Evolutionary conservation across 2,329 filamentous ascomycete genomes (phyloP).

Genomic region (Orbilia ellipsospora): DNA sequence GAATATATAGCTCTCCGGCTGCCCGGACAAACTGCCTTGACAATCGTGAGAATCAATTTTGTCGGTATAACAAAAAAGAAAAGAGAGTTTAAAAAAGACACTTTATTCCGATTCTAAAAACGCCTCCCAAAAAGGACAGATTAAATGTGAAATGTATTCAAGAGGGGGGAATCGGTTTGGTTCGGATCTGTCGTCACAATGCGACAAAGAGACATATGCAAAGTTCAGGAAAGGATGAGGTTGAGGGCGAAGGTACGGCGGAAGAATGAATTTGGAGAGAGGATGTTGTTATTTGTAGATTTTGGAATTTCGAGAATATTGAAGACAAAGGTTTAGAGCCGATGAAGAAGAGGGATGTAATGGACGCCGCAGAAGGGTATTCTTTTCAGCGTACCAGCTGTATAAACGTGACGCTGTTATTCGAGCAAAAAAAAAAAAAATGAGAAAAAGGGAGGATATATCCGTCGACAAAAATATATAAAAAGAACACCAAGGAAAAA

Average conservation of each 20-base stretch:
- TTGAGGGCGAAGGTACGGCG: too few relatives aligned
- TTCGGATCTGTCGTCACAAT: conserved; percentile 38
- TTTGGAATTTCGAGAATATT: neutral
- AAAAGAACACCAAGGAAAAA: conserved; percentile 15
- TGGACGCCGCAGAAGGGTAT: conserved; percentile 50
- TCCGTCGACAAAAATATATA: conserved; percentile 2
- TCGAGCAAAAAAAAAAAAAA: conserved; percentile 9
- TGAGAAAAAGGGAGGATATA: conserved; percentile 14
- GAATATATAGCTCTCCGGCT: too few relatives aligned
- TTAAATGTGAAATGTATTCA: conserved; percentile 32
- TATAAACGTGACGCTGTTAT: conserved; percentile 19
- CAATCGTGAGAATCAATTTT: conserved; percentile 12
- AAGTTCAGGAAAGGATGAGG: neutral
- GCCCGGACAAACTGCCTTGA: neutral
- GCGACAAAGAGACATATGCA: conserved; percentile 3
- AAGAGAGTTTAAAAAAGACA: conserved; percentile 10
- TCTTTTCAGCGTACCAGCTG: conserved; percentile 32
- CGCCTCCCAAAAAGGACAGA: conserved; percentile 50
- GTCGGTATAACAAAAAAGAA: neutral
- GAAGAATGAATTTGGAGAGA: neutral
- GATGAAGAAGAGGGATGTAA: conserved; percentile 12
- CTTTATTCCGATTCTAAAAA: conserved; percentile 54
- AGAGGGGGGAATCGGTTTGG: neutral
- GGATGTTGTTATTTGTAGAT: neutral
- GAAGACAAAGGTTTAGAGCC: too few relatives aligned